A percentile compares a stretch with the other conserved stretches of the same genome.
These are phyloP conservation scores for Fusarium nelsonii DNA, from an alignment of 2,329 filamentous ascomycete species.

Conservation along the genomic window DNA sequence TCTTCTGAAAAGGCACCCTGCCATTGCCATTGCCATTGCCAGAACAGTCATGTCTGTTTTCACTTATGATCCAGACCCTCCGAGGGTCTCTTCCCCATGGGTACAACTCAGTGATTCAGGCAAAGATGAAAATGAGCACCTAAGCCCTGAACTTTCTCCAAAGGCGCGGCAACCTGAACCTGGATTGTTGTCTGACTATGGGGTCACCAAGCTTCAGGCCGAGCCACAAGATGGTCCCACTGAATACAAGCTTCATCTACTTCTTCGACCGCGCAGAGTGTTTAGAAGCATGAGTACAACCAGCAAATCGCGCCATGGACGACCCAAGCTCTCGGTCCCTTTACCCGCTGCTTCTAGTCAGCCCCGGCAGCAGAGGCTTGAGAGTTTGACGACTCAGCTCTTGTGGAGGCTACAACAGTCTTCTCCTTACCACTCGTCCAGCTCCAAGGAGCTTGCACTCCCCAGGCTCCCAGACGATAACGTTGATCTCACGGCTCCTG, in stretches of 20 bases:
- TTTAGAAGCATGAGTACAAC: constrained; percentile 79
- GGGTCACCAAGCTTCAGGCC: constrained; percentile 81
- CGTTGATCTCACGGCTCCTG: constrained; percentile 59
- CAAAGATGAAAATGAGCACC: constrained; percentile 52
- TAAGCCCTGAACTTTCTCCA: constrained; percentile 38
- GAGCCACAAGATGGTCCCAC: constrained; percentile 95
- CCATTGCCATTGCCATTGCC: not conserved
- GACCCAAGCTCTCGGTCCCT: constrained; percentile 44
- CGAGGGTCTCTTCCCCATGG: constrained; percentile 92
- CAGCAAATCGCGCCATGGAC: constrained; percentile 27
- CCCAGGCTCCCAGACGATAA: constrained; percentile 78
- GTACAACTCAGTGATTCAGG: constrained; percentile 66
- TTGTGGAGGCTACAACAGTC: constrained; percentile 96
- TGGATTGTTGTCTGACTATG: constrained; percentile 69
- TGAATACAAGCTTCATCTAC: constrained; percentile 95
- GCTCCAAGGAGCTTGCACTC: constrained; percentile 78
- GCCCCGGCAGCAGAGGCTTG: constrained; percentile 83
- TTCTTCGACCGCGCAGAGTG: constrained; percentile 80
- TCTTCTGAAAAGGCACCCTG: not conserved
- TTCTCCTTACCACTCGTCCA: constrained; percentile 87
- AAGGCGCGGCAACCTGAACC: constrained; percentile 46
- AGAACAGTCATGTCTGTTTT: constrained; percentile 83
- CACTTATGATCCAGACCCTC: constrained; percentile 90
- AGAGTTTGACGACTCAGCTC: constrained; percentile 94
- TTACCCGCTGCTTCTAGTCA: constrained; percentile 67